phyloP scores from a whole-genome alignment of 2,329 filamentous ascomycete genomes.

The Ceratocystis variospora region DNA sequence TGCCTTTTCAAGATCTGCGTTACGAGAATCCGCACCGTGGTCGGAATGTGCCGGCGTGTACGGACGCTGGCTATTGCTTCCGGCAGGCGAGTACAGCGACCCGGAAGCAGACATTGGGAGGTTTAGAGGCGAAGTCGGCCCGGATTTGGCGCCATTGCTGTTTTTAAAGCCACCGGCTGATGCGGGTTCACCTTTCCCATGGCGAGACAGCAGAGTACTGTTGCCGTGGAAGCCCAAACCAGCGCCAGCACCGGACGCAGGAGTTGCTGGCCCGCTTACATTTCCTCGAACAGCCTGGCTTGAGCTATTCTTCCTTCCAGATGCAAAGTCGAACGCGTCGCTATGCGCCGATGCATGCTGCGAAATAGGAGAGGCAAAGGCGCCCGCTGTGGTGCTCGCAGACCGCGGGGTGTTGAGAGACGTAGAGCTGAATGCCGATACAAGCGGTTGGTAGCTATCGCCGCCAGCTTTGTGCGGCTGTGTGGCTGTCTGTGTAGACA shows the following conservation, averaged over 20 bases:
- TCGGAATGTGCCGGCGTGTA: neutral
- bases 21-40: neutral
- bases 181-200: neutral
- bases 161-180: neutral
- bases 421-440: slow-evolving; percentile 12
- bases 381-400: neutral
- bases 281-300: neutral
- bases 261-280: neutral
- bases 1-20: neutral
- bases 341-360: neutral
- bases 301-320: neutral
- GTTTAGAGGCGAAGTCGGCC: neutral
- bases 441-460: slow-evolving; percentile 9
- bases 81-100: neutral
- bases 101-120: neutral
- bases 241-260: neutral
- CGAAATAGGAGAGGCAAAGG: neutral
- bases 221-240: neutral
- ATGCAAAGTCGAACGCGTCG: neutral
- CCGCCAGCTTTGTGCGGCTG: neutral
- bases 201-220: neutral
- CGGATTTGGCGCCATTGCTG: neutral
- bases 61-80: neutral
- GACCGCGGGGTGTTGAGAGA: slow-evolving; percentile 11
- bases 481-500: neutral